phyloP scores from a whole-genome alignment of 176 grass and related monocot species.

The Bromus sterilis region DNA sequence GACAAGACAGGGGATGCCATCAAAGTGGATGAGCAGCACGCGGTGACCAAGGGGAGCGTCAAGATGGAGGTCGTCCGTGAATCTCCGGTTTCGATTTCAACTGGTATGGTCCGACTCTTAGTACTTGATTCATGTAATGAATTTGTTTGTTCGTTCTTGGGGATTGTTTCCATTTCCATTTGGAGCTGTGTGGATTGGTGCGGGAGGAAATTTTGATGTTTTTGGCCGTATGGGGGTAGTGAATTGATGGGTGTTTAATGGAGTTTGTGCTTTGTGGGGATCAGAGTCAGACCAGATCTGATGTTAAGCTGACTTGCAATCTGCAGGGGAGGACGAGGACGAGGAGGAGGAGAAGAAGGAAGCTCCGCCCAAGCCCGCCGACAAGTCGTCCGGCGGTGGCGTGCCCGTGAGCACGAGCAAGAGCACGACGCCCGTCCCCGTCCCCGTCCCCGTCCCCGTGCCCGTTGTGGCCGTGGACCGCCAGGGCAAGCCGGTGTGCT shows the following conservation, averaged over 20 bases:
- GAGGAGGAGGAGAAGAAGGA: constrained; percentile 26
- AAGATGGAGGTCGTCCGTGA: neutral
- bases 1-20: constrained; percentile 38
- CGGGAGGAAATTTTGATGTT: neutral
- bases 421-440: neutral
- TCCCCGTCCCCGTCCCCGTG: neutral
- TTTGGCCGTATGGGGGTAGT: neutral
- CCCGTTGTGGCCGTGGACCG: neutral
- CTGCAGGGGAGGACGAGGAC: constrained; percentile 13
- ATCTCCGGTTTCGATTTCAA: neutral
- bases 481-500: constrained; percentile 31
- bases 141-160: neutral
- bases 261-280: neutral
- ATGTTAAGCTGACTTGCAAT: neutral
- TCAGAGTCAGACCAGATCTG: constrained; percentile 2
- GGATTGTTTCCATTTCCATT: neutral
- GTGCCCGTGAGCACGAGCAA: neutral
- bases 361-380: neutral
- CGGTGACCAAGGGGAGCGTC: neutral
- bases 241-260: neutral
- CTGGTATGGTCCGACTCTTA: neutral
- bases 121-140: neutral
- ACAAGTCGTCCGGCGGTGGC: neutral
- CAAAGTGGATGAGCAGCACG: constrained; percentile 35
- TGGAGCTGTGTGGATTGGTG: neutral